Conservation (phyloP, 441 rosid species). For the Erodium chrysanthum region DNA sequence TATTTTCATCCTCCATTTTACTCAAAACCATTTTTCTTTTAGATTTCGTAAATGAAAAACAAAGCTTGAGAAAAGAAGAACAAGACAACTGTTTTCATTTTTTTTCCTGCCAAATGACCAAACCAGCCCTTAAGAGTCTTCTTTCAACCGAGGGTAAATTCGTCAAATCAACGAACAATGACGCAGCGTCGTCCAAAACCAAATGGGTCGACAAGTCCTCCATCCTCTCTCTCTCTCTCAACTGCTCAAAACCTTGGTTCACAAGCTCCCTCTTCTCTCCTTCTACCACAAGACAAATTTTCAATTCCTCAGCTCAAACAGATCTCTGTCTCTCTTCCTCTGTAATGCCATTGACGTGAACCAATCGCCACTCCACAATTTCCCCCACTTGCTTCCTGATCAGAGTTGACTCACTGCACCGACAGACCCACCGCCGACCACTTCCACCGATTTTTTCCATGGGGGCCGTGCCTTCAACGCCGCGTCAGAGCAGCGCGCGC, state of each 20-base stretch:
- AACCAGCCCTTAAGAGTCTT: neutral
- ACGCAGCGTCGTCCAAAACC: constrained; percentile 1
- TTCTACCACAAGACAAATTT: neutral
- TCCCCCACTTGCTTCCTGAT: constrained; percentile 25
- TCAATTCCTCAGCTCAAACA: neutral
- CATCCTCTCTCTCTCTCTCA: constrained; percentile 2
- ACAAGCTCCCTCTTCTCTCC: neutral
- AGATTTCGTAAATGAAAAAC: neutral
- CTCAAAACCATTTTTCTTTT: neutral
- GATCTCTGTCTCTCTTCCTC: constrained; percentile 2
- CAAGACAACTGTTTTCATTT: neutral
- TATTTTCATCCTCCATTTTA: neutral
- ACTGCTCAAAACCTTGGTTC: constrained; percentile 3
- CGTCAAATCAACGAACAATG: neutral
- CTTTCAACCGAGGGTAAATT: neutral
- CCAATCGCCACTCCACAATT: neutral
- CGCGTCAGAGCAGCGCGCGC: constrained; percentile 29
- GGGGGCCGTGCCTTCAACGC: constrained; percentile 92
- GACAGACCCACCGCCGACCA: constrained; percentile 1
- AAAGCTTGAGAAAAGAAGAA: neutral
- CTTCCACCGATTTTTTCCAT: constrained; percentile 21
- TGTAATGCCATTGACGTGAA: constrained; percentile 6
- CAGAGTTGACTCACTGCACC: constrained; percentile 13
- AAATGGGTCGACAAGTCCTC: neutral
- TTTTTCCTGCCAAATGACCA: neutral